Conservation (phyloP, 2,329 filamentous ascomycete species). For the Penicillium decumbens region DNA sequence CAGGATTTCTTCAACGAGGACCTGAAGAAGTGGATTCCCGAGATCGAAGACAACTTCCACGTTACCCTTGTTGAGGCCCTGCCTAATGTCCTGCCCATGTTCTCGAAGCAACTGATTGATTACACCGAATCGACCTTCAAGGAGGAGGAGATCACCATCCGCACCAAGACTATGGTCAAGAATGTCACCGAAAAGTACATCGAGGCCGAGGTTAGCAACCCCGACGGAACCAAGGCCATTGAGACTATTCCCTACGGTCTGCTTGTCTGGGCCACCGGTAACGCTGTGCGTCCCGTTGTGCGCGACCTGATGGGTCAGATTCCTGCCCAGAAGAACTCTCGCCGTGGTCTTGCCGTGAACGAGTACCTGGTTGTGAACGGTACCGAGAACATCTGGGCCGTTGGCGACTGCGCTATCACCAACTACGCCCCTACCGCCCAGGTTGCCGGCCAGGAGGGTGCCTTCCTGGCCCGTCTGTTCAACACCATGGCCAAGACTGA, state of each 20-base stretch:
- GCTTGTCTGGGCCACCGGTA: constrained; percentile 97
- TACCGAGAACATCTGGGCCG: constrained; percentile 93
- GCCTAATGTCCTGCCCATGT: constrained; percentile 90
- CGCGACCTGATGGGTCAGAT: constrained; percentile 89
- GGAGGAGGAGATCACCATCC: constrained; percentile 96
- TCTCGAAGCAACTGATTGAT: constrained; percentile 98
- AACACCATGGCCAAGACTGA: constrained; percentile 99
- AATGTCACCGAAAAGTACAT: constrained; percentile 89
- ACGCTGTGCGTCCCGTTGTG: constrained; percentile 83
- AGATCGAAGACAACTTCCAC: constrained; percentile 91
- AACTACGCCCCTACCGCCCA: constrained; percentile 97
- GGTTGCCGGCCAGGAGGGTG: constrained; percentile 91
- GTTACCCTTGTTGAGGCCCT: constrained; percentile 96
- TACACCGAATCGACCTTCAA: constrained; percentile 99
- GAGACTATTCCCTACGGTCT: constrained; percentile 88
- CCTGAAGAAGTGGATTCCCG: constrained; percentile 95
- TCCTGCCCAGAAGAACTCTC: constrained; percentile 89
- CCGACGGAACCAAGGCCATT: constrained; percentile 77
- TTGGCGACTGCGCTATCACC: constrained; percentile 94
- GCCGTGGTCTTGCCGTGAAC: constrained; percentile 92
- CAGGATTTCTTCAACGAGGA: constrained; percentile 99
- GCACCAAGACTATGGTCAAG: constrained; percentile 99
- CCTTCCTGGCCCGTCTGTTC: constrained; percentile 90
- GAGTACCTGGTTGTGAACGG: constrained; percentile 98
- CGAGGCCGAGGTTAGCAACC: constrained; percentile 76